Base-by-base conservation (phyloP, 106 monocot species). In the Dendrobium catenatum region DNA sequence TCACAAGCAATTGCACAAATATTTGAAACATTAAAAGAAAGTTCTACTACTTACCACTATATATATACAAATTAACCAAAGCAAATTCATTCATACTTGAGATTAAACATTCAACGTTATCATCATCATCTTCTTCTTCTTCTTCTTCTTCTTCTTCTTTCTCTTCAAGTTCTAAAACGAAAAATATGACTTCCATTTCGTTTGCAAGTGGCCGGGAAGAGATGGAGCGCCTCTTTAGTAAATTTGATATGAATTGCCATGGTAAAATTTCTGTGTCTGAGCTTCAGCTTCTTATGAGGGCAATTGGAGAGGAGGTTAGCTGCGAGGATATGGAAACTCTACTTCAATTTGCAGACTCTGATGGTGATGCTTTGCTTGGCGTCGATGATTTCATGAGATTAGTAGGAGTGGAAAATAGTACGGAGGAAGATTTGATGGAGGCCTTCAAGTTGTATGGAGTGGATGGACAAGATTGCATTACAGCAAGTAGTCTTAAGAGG, bases 391-490 rank as follows among this genome's bases (percentile, higher is more conserved):
- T 93, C 78, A 47, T 46, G n/a, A 83, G 83, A 4, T 89, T 93
- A 81, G 80, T 87, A 55, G 20, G 76, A 58, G 81, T 47, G 76
- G 77, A 9, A 42, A n/a, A 54, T 4, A 42, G 6, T 4, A 82
- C 33, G 7, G 86, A 13, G 0, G 91, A 87, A 49, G 80, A 90
- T 75, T 80, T 95, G 74, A 84, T 76, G 76, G 92, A 89, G 77
- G 90, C 95, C 4, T 96, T 96, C 83, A 56, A 81, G 22, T 85
- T 91, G 85, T 96, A 93, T 77, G 96, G 13, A 22, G 67, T 80
- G 67, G 70, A 84, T 33, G 87, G 85, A 19, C 59, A 68, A 24
- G 91, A 81, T 1, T 82, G 40, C 77, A 89, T 91, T 49, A 91
- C 89, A 5, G 80, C 86, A 4, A 82, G 68, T 75, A 91, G 91